These are phyloP conservation scores for Metschnikowia corniflorae DNA, from an alignment of 805 yeast species.

Conservation along the genomic window DNA sequence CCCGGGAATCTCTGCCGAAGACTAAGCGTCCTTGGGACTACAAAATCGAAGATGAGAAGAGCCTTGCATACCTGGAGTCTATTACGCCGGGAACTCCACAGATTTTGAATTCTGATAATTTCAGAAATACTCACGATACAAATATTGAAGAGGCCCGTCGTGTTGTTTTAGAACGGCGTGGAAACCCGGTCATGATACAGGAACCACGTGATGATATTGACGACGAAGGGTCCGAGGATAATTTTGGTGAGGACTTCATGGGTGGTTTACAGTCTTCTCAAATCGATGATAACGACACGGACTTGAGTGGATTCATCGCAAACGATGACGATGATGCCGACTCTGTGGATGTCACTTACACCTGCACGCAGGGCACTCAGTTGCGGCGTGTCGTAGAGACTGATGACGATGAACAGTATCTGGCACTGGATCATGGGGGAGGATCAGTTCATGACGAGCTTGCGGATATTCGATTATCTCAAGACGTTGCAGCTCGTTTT, in stretches of 20 bases:
- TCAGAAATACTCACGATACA: slow-evolving; percentile 3
- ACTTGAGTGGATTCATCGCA: slow-evolving; percentile 19
- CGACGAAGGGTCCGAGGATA: slow-evolving; percentile 17
- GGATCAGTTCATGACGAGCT: slow-evolving; percentile 18
- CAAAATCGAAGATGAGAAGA: background rate
- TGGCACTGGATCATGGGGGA: slow-evolving; percentile 4
- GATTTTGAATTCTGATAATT: background rate
- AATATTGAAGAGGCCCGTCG: slow-evolving; percentile 21
- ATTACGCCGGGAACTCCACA: background rate
- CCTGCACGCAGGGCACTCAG: slow-evolving; percentile 16
- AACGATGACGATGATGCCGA: slow-evolving; percentile 13
- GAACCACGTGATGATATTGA: background rate
- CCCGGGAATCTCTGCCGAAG: background rate
- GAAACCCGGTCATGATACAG: background rate
- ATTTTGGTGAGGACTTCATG: slow-evolving; percentile 18
- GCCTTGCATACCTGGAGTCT: background rate
- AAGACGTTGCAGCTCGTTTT: slow-evolving; percentile 30
- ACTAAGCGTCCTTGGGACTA: background rate
- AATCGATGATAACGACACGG: slow-evolving; percentile 15
- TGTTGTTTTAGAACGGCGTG: slow-evolving; percentile 11
- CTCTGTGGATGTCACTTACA: slow-evolving; percentile 15
- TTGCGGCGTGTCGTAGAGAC: slow-evolving; percentile 5
- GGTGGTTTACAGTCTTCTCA: slow-evolving; percentile 18
- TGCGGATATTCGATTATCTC: slow-evolving; percentile 28
- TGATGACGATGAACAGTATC: slow-evolving; percentile 10